Base-by-base conservation (phyloP, 1,139 yeast species). In the Sugiyamaella japonica region DNA sequence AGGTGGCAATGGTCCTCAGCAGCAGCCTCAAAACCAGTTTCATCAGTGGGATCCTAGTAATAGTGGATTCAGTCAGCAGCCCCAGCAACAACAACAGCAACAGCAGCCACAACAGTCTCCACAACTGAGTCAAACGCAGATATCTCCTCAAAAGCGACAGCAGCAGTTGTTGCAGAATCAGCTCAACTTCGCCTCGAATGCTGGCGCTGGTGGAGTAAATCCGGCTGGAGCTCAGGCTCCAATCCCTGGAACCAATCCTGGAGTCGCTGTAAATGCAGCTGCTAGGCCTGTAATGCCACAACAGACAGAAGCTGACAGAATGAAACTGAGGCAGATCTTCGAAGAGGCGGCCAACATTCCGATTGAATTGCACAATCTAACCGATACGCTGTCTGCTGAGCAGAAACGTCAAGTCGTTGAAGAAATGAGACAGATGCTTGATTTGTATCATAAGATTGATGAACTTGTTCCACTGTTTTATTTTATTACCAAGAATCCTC, bases 391-490 rank as follows among this genome's bases (percentile, higher is more conserved):
- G 55, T 73, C 85, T 0, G 81, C 78, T 20, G 84, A 81, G 41
- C 91, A 88, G 59, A 86, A 85, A 69, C 77, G 76, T 36, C 76
- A 77, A 46, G 87, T 88, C 20, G 76, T 82, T 50, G 83, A 84
- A 28, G 76, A 81, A 42, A 77, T 85, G 67, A 79, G 76, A 53
- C 73, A 76, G 50, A 79, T 85, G 51, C 79, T 84, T 36, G 89
- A 84, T 59, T 79, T 85, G 60, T 84, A 83, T 68, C 76, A 83
- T 46, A 79, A 84, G 61, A 86, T 86, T 20, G 95, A 89, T 66
- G 84, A 84, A 59, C 77, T 89, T 49, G 83, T 88, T 49, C 89
- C 95, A 44, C 84, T 87, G 66, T 88, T 87, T 63, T 89, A 80
- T 66, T 80, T 85, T 57, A 76, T 89, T 55, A 85, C 95, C 1